Percentiles rank a stretch among this genome's conserved stretches.
phyloP scores from a whole-genome alignment of 768 basidiomycete species.

The Lactarius sanguifluus region DNA sequence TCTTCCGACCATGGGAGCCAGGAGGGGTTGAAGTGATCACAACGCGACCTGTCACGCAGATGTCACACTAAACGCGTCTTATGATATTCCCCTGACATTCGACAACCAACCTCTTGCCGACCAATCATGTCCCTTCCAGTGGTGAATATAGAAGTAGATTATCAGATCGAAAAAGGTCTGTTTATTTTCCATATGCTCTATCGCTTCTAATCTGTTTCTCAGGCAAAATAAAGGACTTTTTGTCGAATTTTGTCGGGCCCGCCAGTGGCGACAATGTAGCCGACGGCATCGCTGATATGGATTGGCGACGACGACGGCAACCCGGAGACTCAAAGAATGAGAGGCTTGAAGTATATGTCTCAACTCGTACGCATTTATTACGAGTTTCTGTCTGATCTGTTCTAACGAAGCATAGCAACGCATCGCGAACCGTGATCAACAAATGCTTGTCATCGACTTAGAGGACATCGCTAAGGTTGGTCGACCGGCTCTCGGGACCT shows the following conservation, averaged over 20 bases:
- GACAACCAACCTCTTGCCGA: slow-evolving; percentile 20
- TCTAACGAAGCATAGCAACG: slow-evolving; percentile 60
- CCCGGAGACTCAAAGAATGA: slow-evolving; percentile 37
- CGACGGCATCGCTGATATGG: slow-evolving; percentile 67
- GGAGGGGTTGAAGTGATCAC: too few relatives aligned
- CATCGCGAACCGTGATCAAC: slow-evolving; percentile 90
- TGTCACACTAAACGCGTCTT: slow-evolving; percentile 20
- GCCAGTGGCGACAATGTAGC: slow-evolving; percentile 68
- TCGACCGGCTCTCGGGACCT: not conserved
- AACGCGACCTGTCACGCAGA: slow-evolving; percentile 18
- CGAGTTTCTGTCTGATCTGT: slow-evolving; percentile 11
- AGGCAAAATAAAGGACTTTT: slow-evolving; percentile 72
- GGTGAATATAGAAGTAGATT: slow-evolving; percentile 59
- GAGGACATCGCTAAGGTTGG: slow-evolving; percentile 80
- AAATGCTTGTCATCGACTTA: slow-evolving; percentile 84
- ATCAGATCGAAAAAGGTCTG: slow-evolving; percentile 70
- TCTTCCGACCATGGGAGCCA: not conserved
- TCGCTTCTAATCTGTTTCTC: not conserved
- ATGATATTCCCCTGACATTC: slow-evolving; percentile 10
- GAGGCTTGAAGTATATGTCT: slow-evolving; percentile 72
- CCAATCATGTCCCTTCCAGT: slow-evolving; percentile 64
- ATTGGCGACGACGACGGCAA: slow-evolving; percentile 52
- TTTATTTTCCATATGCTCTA: not conserved
- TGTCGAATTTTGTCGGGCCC: slow-evolving; percentile 63
- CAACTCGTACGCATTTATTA: slow-evolving; percentile 61